These are phyloP conservation scores for Ogataea pini DNA, from an alignment of 805 yeast species.

Conservation along the genomic window DNA sequence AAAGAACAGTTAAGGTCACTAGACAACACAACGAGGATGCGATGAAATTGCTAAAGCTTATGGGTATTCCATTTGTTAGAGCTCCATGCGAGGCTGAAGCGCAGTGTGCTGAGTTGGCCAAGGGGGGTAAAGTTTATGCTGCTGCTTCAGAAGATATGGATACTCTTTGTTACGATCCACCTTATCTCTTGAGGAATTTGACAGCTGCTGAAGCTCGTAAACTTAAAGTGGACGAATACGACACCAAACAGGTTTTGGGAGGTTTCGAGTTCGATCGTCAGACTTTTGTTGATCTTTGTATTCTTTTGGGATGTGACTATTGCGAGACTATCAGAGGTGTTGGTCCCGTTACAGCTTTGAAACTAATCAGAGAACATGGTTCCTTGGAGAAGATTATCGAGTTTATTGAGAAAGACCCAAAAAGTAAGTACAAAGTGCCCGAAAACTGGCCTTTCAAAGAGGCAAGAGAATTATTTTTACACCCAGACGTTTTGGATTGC, in stretches of 20 bases:
- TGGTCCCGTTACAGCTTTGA: conserved; percentile 93
- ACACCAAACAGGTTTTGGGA: conserved; percentile 64
- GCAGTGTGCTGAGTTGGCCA: conserved; percentile 92
- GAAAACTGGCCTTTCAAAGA: conserved; percentile 93
- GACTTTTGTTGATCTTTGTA: conserved; percentile 88
- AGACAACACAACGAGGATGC: conserved; percentile 94
- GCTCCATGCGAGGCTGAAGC: conserved; percentile 99
- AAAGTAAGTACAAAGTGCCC: conserved; percentile 77
- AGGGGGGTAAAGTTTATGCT: conserved; percentile 88
- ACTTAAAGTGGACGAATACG: conserved; percentile 85
- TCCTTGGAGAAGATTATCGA: conserved; percentile 77
- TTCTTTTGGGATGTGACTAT: conserved; percentile 93
- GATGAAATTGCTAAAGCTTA: conserved; percentile 69
- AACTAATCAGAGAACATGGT: conserved; percentile 83
- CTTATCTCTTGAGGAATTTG: conserved; percentile 78
- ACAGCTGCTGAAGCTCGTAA: conserved; percentile 94
- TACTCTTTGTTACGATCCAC: conserved; percentile 89
- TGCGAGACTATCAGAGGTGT: conserved; percentile 94
- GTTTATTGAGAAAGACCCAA: conserved; percentile 54
- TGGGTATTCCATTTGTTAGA: conserved; percentile 93
- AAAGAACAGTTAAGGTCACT: conserved; percentile 87
- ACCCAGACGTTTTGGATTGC: conserved; percentile 76
- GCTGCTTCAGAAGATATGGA: conserved; percentile 99
- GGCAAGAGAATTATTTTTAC: conserved; percentile 78
- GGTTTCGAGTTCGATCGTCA: conserved; percentile 72